Conservation (phyloP, 768 basidiomycete species). For the Collybia nuda region DNA sequence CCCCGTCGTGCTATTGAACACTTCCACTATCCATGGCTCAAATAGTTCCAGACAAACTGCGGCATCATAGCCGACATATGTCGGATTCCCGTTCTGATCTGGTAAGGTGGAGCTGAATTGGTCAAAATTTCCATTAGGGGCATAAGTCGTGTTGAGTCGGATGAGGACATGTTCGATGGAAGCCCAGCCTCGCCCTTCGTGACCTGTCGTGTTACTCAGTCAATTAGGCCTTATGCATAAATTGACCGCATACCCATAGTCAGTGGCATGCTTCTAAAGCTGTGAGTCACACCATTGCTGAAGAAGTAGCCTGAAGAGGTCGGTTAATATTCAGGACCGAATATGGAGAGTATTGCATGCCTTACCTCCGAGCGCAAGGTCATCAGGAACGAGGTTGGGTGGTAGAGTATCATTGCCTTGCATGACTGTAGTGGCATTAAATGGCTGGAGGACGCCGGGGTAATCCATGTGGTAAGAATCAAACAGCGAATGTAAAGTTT, state of each 20-base stretch:
- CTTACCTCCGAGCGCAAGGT: constrained; percentile 23
- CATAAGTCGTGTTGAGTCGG: constrained; percentile 32
- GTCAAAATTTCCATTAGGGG: constrained; percentile 29
- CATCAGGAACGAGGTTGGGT: constrained; percentile 17
- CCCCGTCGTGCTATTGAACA: constrained; percentile 32
- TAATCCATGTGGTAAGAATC: constrained; percentile 28
- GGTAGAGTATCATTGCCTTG: constrained; percentile 22
- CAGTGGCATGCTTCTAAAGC: constrained; percentile 23
- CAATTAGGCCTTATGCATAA: background rate
- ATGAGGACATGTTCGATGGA: constrained; percentile 34
- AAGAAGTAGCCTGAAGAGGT: constrained; percentile 25
- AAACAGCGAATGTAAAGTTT: constrained; percentile 29
- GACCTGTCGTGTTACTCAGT: constrained; percentile 13
- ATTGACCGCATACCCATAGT: constrained; percentile 19
- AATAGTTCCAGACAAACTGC: constrained; percentile 37
- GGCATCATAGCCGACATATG: constrained; percentile 38
- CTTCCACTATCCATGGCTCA: constrained; percentile 40
- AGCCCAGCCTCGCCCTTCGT: constrained; percentile 30
- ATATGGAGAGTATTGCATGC: background rate
- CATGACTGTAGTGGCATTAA: constrained; percentile 18
- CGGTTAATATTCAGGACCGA: background rate
- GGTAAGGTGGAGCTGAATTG: constrained; percentile 15
- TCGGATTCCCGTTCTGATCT: constrained; percentile 24
- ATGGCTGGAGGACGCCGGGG: constrained; percentile 18
- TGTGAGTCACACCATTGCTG: constrained; percentile 28